Evolutionary conservation across 345 rosid species (phyloP).

Genomic region (Abelmoschus esculentus): DNA sequence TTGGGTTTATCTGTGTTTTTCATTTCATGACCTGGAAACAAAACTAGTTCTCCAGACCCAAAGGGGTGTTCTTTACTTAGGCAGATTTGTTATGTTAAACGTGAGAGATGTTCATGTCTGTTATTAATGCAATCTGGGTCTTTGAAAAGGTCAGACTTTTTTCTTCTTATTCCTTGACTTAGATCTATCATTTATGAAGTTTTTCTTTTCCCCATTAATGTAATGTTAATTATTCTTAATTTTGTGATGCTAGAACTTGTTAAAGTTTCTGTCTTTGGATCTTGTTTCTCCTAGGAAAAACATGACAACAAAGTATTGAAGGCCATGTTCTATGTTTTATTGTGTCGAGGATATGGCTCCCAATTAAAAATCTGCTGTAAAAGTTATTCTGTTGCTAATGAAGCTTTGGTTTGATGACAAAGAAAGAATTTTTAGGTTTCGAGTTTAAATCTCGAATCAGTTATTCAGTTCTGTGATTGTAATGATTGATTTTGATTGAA

Average conservation of each 20-base stretch:
- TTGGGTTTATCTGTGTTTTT: not conserved
- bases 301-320: not conserved
- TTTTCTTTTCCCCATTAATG: conserved; percentile 4
- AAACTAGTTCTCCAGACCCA: not conserved
- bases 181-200: conserved; percentile 2
- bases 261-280: not conserved
- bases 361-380: too few relatives aligned
- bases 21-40: not conserved
- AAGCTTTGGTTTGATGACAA: not conserved
- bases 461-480: too few relatives aligned
- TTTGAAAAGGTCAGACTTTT: conserved; percentile 7
- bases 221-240: not conserved
- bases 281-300: not conserved
- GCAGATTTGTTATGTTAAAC: not conserved
- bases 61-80: not conserved
- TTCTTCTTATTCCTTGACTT: not conserved
- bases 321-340: not conserved
- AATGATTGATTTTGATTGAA: too few relatives aligned
- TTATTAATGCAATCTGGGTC: conserved; percentile 7
- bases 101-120: not conserved
- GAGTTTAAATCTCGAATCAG: too few relatives aligned
- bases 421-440: too few relatives aligned
- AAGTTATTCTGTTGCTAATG: not conserved
- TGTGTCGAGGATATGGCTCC: not conserved
- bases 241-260: not conserved